Percentiles rank a stretch among this genome's conserved stretches.
These are phyloP conservation scores for Thelephora ganbajun DNA, from an alignment of 768 basidiomycete genomes.

Conservation along the genomic window DNA sequence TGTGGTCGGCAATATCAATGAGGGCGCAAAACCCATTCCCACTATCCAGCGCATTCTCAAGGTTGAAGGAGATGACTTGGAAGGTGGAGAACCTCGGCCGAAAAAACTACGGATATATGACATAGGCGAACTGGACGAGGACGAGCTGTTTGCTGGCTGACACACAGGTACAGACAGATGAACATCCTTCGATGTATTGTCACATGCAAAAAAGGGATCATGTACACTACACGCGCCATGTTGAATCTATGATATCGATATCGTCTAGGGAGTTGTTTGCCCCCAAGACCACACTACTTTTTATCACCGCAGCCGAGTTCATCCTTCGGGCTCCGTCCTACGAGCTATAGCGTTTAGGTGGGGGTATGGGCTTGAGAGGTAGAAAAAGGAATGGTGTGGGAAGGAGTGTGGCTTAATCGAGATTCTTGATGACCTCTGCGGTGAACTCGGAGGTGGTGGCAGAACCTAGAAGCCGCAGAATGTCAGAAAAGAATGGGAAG, in stretches of 20 bases:
- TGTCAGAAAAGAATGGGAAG: conserved; percentile 6
- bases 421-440: conserved; percentile 74
- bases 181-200: too few relatives aligned
- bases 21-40: conserved; percentile 3
- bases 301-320: neutral
- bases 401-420: conserved; percentile 21
- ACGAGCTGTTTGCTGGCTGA: conserved; percentile 31
- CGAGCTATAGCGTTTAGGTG: neutral
- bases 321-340: conserved; percentile 1
- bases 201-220: too few relatives aligned
- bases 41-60: conserved; percentile 7
- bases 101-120: conserved; percentile 29
- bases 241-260: too few relatives aligned
- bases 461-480: conserved; percentile 36
- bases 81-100: conserved; percentile 16
- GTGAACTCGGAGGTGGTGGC: conserved; percentile 94
- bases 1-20: conserved; percentile 9
- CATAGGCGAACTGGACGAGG: conserved; percentile 37
- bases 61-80: too few relatives aligned
- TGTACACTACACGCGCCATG: too few relatives aligned
- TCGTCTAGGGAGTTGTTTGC: too few relatives aligned
- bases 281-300: too few relatives aligned
- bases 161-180: too few relatives aligned
- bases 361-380: too few relatives aligned
- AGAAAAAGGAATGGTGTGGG: neutral